Evolutionary conservation across 306 rosid species (phyloP).

Genomic region (Rosa rugosa): DNA sequence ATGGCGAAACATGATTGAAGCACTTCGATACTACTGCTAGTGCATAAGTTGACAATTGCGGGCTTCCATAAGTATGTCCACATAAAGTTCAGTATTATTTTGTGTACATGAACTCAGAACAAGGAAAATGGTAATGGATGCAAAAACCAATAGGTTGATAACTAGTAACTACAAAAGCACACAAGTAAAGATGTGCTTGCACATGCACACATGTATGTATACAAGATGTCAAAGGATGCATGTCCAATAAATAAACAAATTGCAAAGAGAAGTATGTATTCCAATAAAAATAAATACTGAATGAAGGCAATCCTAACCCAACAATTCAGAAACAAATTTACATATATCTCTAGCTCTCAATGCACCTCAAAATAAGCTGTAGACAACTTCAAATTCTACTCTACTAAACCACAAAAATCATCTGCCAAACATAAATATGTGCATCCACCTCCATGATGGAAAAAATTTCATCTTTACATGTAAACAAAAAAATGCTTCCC

Average conservation of each 20-base stretch:
- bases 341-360: not conserved
- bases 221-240: not conserved
- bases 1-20: constrained; percentile 64
- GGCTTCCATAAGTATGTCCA: not conserved
- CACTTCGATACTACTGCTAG: constrained; percentile 28
- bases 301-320: not conserved
- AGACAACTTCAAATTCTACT: not conserved
- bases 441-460: not conserved
- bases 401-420: not conserved
- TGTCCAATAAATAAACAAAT: not conserved
- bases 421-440: not conserved
- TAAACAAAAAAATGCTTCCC: not conserved
- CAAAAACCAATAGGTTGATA: not conserved
- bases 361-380: not conserved
- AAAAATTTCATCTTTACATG: not conserved
- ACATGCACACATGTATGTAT: not conserved
- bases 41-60: constrained; percentile 5
- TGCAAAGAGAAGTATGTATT: not conserved
- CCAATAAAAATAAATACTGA: not conserved
- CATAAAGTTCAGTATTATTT: not conserved
- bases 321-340: not conserved
- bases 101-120: not conserved
- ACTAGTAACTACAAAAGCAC: not conserved
- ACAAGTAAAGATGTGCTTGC: not conserved
- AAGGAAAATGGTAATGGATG: not conserved